phyloP scores from a whole-genome alignment of 2,329 filamentous ascomycete species.

The Magnaporthales sp. region DNA sequence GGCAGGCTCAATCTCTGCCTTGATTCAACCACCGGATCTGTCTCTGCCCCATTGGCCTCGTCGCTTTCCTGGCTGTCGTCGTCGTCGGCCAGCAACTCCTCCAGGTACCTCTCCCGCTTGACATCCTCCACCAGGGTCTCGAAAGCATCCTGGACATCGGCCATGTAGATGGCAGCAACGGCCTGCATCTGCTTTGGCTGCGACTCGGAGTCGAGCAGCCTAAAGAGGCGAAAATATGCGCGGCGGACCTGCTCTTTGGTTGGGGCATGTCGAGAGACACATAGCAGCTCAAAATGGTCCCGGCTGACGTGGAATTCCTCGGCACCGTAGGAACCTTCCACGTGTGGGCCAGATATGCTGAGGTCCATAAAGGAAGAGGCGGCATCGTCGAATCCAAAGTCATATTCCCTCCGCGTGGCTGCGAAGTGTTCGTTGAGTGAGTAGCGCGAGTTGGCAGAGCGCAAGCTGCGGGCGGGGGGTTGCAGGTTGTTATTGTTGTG shows the following conservation, averaged over 20 bases:
- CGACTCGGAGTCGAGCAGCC: slow-evolving; percentile 33
- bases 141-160: slow-evolving; percentile 32
- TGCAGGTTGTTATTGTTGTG: slow-evolving; percentile 4
- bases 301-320: slow-evolving; percentile 12
- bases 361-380: slow-evolving; percentile 32
- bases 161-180: slow-evolving; percentile 30
- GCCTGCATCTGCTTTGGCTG: slow-evolving; percentile 29
- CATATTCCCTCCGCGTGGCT: slow-evolving; percentile 34
- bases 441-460: slow-evolving; percentile 31
- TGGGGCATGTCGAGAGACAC: slow-evolving; percentile 26
- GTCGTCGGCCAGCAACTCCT: slow-evolving; percentile 14
- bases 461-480: slow-evolving; percentile 13
- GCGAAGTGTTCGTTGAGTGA: slow-evolving; percentile 40
- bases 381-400: slow-evolving; percentile 36
- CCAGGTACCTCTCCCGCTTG: slow-evolving; percentile 28
- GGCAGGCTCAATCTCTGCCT: slow-evolving; percentile 7
- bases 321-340: slow-evolving; percentile 13
- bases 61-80: slow-evolving; percentile 12
- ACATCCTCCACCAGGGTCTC: slow-evolving; percentile 37
- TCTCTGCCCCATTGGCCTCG: slow-evolving; percentile 14
- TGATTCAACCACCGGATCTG: not conserved
- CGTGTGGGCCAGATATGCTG: slow-evolving; percentile 15
- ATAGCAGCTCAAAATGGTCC: slow-evolving; percentile 36
- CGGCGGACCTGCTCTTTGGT: slow-evolving; percentile 27
- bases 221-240: slow-evolving; percentile 35